Percentiles rank a stretch among this genome's conserved stretches.
Conservation (phyloP, 2,329 filamentous ascomycete genomes). For the Pseudogymnoascus sp. region DNA sequence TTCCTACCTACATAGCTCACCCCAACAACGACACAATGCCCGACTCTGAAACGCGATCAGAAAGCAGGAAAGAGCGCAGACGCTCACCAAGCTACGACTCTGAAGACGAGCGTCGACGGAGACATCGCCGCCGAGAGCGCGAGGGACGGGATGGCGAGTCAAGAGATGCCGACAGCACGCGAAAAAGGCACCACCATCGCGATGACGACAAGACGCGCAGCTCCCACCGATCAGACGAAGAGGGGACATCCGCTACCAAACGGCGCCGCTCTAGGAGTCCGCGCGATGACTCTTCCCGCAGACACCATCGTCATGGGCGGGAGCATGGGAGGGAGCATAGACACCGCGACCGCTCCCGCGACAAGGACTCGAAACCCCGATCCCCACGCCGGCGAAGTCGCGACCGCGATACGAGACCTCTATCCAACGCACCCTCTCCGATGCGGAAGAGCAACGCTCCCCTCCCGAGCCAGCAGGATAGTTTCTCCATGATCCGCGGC, state of each 20-base stretch:
- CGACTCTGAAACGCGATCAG: neutral
- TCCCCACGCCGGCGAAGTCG: neutral
- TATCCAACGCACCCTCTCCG: constrained; percentile 19
- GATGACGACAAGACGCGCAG: neutral
- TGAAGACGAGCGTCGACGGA: neutral
- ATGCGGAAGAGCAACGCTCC: constrained; percentile 36
- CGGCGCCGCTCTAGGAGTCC: constrained; percentile 27
- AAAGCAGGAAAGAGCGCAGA: neutral
- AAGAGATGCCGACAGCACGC: neutral
- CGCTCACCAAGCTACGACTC: neutral
- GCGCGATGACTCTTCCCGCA: constrained; percentile 15
- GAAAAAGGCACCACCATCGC: neutral
- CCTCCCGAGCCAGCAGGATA: constrained; percentile 52
- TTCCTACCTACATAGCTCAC: neutral
- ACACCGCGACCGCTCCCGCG: constrained; percentile 3
- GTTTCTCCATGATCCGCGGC: constrained; percentile 50
- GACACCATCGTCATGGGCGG: constrained; percentile 6
- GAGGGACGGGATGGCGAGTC: neutral
- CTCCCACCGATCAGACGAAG: neutral
- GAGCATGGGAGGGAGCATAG: neutral
- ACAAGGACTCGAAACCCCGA: neutral
- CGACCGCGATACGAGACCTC: constrained; percentile 15
- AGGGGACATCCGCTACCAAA: constrained; percentile 13
- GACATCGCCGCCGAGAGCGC: neutral
- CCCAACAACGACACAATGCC: neutral